Percentiles rank a stretch among this genome's conserved stretches.
Evolutionary conservation across 805 yeast species (phyloP).

Genomic region (Yarrowia sp.): DNA sequence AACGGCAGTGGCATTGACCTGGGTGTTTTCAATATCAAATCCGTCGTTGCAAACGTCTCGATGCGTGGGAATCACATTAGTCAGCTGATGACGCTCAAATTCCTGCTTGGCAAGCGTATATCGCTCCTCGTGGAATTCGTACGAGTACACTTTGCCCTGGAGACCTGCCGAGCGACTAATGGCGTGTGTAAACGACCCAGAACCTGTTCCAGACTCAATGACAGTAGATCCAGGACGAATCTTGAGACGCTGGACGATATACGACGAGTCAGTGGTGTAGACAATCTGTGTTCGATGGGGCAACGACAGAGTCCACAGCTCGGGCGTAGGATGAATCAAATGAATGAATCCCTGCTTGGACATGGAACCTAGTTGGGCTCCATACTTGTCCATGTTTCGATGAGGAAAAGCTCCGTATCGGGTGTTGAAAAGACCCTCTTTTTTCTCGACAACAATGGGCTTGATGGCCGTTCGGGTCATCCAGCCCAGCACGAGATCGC

Average conservation of each 20-base stretch:
- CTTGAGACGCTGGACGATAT: conserved; percentile 76
- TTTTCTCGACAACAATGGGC: conserved; percentile 61
- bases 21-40: conserved; percentile 47
- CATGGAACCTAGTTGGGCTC: conserved; percentile 71
- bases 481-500: conserved; percentile 84
- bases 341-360: conserved; percentile 80
- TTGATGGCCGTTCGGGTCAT: conserved; percentile 75
- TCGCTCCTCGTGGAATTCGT: conserved; percentile 87
- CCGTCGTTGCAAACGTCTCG: conserved; percentile 92
- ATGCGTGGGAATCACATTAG: conserved; percentile 65
- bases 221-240: conserved; percentile 73
- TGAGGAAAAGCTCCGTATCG: conserved; percentile 91
- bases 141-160: conserved; percentile 69
- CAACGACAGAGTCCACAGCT: conserved; percentile 89
- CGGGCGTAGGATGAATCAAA: conserved; percentile 87
- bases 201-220: conserved; percentile 97
- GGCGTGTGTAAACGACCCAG: conserved; percentile 93
- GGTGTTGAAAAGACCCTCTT: conserved; percentile 63
- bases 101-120: conserved; percentile 75
- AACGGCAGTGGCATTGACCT: conserved; percentile 63
- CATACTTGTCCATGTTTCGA: conserved; percentile 72
- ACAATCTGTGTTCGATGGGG: conserved; percentile 98
- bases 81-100: conserved; percentile 67
- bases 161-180: conserved; percentile 71
- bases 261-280: conserved; percentile 91